A percentile compares a stretch with the other conserved stretches of the same genome.
Evolutionary conservation across 2,329 filamentous ascomycete species (phyloP).

Genomic region (Cercospora citrullina): DNA sequence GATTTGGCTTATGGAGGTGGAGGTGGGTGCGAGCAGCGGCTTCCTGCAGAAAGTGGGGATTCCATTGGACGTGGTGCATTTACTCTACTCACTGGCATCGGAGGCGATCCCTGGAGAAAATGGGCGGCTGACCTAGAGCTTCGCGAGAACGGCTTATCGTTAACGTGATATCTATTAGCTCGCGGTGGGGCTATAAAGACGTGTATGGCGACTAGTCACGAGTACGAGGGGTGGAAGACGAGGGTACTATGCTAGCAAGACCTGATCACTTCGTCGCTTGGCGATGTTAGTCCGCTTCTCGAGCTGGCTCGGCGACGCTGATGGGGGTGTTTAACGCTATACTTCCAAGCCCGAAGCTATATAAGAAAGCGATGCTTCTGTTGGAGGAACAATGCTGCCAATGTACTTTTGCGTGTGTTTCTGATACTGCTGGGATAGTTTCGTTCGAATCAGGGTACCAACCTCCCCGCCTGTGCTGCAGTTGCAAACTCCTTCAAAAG

Average conservation of each 20-base stretch:
- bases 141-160: conserved; percentile 37
- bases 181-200: conserved; percentile 56
- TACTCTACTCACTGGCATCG: conserved; percentile 45
- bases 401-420: no score
- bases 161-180: conserved; percentile 46
- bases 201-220: conserved; percentile 59
- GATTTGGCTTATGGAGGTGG: neutral
- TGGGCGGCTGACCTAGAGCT: conserved; percentile 45
- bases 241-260: conserved; percentile 57
- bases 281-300: neutral
- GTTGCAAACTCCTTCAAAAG: neutral
- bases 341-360: neutral
- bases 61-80: conserved; percentile 53
- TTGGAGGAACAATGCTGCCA: no score
- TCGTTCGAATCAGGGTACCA: no score
- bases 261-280: conserved; percentile 60
- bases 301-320: neutral
- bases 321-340: neutral
- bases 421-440: no score
- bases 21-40: neutral
- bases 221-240: conserved; percentile 54
- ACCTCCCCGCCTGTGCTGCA: neutral
- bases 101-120: conserved; percentile 53
- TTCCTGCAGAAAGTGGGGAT: neutral
- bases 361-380: no score